These are phyloP conservation scores for Diaporthe sp. DNA, from an alignment of 2,329 filamentous ascomycete genomes.

Conservation along the genomic window DNA sequence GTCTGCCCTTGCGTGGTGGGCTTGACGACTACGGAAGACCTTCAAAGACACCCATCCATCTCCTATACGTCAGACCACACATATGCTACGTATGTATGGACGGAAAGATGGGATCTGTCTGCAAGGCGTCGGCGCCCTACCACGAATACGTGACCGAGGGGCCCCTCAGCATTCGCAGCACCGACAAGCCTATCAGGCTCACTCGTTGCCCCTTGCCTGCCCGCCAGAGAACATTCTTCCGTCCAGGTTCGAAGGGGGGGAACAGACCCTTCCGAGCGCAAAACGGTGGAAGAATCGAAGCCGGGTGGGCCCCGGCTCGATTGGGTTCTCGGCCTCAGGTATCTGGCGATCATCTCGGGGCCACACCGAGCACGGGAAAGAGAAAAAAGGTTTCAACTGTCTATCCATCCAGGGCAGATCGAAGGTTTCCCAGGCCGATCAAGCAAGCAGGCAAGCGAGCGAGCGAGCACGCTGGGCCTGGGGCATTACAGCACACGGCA, in stretches of 20 bases:
- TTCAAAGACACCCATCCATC: background rate
- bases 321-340: constrained; percentile 6
- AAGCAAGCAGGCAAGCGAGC: background rate
- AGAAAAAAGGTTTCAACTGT: background rate
- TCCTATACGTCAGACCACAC: background rate
- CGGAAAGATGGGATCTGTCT: background rate
- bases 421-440: background rate
- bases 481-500: background rate
- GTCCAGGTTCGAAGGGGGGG: background rate
- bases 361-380: too few relatives aligned
- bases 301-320: constrained; percentile 17
- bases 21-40: background rate
- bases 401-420: background rate
- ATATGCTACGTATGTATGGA: background rate
- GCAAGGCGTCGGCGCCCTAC: background rate
- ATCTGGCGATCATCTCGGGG: constrained; percentile 22
- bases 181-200: background rate
- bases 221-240: background rate
- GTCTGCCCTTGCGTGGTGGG: background rate
- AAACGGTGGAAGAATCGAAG: background rate
- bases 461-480: background rate
- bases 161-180: background rate
- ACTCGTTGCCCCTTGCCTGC: background rate
- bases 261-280: background rate
- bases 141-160: constrained; percentile 8